Conservation (phyloP, 192 early-diverging fungal species). For the Coemansia sp. region DNA sequence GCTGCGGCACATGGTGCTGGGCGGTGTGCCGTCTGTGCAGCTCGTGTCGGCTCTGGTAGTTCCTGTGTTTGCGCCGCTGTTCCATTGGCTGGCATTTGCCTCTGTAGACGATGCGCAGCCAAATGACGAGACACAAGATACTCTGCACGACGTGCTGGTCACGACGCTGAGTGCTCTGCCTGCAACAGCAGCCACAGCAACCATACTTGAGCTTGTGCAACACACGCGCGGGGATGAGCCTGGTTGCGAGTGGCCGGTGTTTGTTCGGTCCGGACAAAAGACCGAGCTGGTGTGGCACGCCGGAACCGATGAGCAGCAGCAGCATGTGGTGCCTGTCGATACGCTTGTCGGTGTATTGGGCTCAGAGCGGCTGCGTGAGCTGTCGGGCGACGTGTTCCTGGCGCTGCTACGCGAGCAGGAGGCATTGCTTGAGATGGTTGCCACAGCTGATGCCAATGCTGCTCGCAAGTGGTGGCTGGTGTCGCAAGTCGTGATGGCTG, state of each 20-base stretch:
- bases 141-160: conserved; percentile 46
- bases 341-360: conserved; percentile 66
- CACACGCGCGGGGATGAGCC: conserved; percentile 21
- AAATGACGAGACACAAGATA: conserved; percentile 34
- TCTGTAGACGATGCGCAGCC: conserved; percentile 20
- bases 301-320: conserved; percentile 6
- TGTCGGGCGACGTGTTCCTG: conserved; percentile 75
- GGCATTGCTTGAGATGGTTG: conserved; percentile 47
- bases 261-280: not conserved
- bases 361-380: conserved; percentile 54
- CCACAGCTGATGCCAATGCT: conserved; percentile 2
- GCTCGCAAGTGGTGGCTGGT: conserved; percentile 46
- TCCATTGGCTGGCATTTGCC: conserved; percentile 59
- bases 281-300: not conserved
- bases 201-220: conserved; percentile 33
- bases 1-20: conserved; percentile 59
- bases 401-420: conserved; percentile 70
- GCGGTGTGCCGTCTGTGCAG: conserved; percentile 60
- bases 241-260: conserved; percentile 32
- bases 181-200: conserved; percentile 13
- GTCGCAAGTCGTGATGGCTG: conserved; percentile 52
- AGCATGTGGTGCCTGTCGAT: conserved; percentile 57
- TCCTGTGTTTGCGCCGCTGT: conserved; percentile 56
- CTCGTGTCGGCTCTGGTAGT: conserved; percentile 60
- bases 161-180: conserved; percentile 28